Base-by-base conservation (phyloP, 1,284 basidiomycete genomes). In the Microstroma glucosiphilum region DNA sequence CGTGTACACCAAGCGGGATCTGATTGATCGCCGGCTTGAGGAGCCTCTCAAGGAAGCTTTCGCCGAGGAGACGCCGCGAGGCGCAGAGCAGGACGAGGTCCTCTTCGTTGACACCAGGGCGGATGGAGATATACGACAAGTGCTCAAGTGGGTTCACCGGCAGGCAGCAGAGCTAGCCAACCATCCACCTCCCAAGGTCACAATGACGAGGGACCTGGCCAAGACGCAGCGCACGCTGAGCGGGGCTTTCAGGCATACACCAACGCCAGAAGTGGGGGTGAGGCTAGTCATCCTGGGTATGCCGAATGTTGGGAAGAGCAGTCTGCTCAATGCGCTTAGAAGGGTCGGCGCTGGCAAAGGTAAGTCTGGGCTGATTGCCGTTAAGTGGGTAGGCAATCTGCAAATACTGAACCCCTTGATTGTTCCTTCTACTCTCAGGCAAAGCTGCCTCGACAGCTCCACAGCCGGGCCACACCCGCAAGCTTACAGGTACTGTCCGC, bases 271-370 rank as follows among this genome's bases (percentile, higher is more conserved):
- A 25, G 69, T 67, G n/a, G 77, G 76, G 13, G 70, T 77, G 30
- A 62, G 77, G 21, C 51, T 78, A 46, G 63, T 79, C 53, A 71
- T 78, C 6, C 56, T 79, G 13, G 94, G 94, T 25, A 98, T 98
- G 94, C 94, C 94, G 4, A 98, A 98, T 78, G 92, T 97, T 49
- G 96, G 96, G 56, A 99, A 98, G 82, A 96, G 92, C 30, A 92
- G 91, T 2, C 81, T 98, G 58, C 82, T 98, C 15, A 98, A 98
- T 77, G 87, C 90, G 0, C 83, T 98, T n/a, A 85, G 96, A 49
- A 87, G 88, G 72, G 88, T 88, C 65, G 94, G 93, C 3, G 89
- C 94, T 40, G 83, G 86, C 65, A 91, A 91, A 76, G 89, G 91
- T 55, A 54, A 57, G 59, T 46, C 12, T 26, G 43, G 58, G 60